phyloP scores from a whole-genome alignment of 345 rosid species.

The Excoecaria cochinchinensis region DNA sequence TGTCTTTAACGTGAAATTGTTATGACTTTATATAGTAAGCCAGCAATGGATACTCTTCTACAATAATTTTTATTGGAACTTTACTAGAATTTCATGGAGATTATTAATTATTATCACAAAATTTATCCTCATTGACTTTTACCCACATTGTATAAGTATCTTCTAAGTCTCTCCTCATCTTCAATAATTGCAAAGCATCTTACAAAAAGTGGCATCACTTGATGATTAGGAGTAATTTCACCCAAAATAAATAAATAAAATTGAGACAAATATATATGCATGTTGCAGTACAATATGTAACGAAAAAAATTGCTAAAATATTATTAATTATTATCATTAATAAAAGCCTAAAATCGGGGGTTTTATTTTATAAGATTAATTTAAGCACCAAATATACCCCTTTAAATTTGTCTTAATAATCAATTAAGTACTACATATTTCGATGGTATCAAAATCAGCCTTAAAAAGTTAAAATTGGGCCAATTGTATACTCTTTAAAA shows the following conservation, averaged over 20 bases:
- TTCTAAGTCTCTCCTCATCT: not conserved
- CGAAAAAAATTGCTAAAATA: too few species aligned
- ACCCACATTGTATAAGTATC: conserved; percentile 8
- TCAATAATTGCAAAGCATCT: conserved; percentile 6
- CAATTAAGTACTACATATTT: too few species aligned
- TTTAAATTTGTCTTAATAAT: too few species aligned
- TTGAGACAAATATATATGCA: too few species aligned
- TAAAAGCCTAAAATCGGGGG: too few species aligned
- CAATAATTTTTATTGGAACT: not conserved
- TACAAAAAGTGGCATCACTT: not conserved
- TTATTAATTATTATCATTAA: too few species aligned
- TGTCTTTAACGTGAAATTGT: not conserved
- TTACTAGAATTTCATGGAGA: not conserved
- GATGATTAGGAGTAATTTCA: not conserved
- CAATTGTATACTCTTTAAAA: too few species aligned
- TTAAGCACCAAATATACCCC: too few species aligned
- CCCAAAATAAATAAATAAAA: not conserved
- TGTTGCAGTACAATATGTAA: too few species aligned
- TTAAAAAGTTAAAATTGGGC: too few species aligned
- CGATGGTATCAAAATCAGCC: too few species aligned
- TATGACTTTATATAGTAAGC: not conserved
- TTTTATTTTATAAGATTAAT: too few species aligned
- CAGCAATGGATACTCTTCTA: conserved; percentile 13
- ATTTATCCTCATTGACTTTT: conserved; percentile 5
- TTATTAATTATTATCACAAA: not conserved